Percentiles rank a stretch among this genome's conserved stretches.
phyloP scores from a whole-genome alignment of 2,329 filamentous ascomycete species.

The Periconia sp. region DNA sequence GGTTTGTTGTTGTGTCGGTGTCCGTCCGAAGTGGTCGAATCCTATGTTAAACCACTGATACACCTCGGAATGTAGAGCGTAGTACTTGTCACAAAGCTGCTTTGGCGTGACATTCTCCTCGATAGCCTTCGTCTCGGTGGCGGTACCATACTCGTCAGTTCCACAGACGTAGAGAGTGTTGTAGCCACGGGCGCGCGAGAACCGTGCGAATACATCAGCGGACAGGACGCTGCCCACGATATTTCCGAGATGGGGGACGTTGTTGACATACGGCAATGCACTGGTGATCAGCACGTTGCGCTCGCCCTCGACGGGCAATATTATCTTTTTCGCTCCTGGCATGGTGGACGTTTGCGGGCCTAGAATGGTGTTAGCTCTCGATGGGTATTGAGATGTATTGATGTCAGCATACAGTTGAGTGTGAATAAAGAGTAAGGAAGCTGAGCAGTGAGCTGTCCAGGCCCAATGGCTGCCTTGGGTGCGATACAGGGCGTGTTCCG shows the following conservation, averaged over 20 bases:
- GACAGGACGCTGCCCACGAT: conserved; percentile 68
- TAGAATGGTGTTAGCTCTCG: background rate
- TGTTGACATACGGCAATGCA: conserved; percentile 85
- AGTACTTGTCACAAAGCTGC: conserved; percentile 90
- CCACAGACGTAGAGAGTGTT: conserved; percentile 87
- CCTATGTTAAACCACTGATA: conserved; percentile 97
- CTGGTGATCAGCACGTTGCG: conserved; percentile 90
- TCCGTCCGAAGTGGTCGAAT: conserved; percentile 95
- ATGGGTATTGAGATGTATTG: background rate
- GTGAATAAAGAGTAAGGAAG: background rate
- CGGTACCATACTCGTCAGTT: conserved; percentile 93
- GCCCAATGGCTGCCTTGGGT: background rate
- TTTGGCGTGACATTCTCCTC: conserved; percentile 83
- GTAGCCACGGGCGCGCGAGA: conserved; percentile 78
- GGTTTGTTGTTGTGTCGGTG: conserved; percentile 86
- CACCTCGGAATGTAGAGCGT: conserved; percentile 85
- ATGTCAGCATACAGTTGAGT: background rate
- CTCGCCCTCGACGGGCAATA: conserved; percentile 63
- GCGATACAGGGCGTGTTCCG: background rate
- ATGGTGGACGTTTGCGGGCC: conserved; percentile 16
- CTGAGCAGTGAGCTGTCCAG: background rate
- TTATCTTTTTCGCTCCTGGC: conserved; percentile 48
- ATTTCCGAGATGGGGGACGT: conserved; percentile 72
- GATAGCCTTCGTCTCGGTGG: conserved; percentile 93
- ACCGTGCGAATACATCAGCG: conserved; percentile 79